phyloP scores from a whole-genome alignment of 805 yeast species.

The Wickerhamiella dianesei region DNA sequence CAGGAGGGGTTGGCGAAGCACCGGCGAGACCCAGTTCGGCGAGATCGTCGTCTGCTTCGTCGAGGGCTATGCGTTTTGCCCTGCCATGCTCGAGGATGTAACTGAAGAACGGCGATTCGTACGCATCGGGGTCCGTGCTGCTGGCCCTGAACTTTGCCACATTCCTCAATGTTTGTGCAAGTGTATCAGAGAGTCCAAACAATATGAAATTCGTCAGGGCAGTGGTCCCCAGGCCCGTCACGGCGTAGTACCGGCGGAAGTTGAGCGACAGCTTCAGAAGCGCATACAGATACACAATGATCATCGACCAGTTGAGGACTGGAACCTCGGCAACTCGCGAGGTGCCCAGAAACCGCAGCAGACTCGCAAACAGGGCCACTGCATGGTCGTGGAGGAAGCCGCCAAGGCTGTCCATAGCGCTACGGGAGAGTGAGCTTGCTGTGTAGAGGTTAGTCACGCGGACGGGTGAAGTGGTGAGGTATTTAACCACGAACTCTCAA shows the following conservation, averaged over 20 bases:
- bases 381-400: not conserved
- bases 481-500: no score
- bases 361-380: not conserved
- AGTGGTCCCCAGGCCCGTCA: slow-evolving; percentile 60
- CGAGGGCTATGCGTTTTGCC: slow-evolving; percentile 22
- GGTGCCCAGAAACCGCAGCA: not conserved
- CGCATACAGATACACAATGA: slow-evolving; percentile 8
- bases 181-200: slow-evolving; percentile 79
- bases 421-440: no score
- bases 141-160: slow-evolving; percentile 18
- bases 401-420: not conserved
- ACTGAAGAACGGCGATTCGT: slow-evolving; percentile 12
- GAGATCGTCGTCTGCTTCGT: slow-evolving; percentile 22
- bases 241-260: slow-evolving; percentile 34
- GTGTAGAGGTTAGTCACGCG: not conserved
- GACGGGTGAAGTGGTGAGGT: not conserved
- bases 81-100: slow-evolving; percentile 25
- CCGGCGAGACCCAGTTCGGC: slow-evolving; percentile 18
- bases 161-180: slow-evolving; percentile 63
- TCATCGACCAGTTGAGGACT: not conserved
- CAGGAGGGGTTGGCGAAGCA: slow-evolving; percentile 8
- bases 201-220: slow-evolving; percentile 66
- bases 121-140: slow-evolving; percentile 5
- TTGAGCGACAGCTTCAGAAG: slow-evolving; percentile 24
- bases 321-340: not conserved